Conservation (phyloP, 2,329 filamentous ascomycete species). For the Microdochium paspali region DNA sequence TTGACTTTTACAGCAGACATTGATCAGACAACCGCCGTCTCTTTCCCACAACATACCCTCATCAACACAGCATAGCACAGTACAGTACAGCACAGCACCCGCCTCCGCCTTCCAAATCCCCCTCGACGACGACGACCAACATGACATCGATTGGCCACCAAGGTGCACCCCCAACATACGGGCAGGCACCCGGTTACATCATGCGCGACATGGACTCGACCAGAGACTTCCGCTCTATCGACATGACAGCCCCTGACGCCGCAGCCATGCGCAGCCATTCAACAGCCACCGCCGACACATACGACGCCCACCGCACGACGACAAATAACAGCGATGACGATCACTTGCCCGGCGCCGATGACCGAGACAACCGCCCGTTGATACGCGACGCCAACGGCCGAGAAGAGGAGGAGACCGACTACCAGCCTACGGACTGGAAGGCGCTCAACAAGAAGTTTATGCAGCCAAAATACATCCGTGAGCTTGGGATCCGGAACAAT, state of each 20-base stretch:
- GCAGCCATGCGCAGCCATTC: neutral
- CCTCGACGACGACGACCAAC: neutral
- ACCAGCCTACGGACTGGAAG: conserved; percentile 23
- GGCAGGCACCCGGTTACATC: neutral
- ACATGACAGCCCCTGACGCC: neutral
- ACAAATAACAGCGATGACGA: neutral
- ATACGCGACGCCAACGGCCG: neutral
- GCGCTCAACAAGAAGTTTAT: conserved; percentile 14
- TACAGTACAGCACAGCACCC: too few relatives aligned
- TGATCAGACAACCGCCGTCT: neutral
- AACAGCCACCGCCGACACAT: too few relatives aligned
- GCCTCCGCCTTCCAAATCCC: neutral
- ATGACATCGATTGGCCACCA: neutral
- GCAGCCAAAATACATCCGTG: conserved; percentile 22
- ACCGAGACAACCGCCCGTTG: neutral
- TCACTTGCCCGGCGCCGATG: neutral
- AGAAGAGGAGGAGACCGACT: conserved; percentile 18
- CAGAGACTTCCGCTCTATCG: neutral
- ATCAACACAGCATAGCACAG: too few relatives aligned
- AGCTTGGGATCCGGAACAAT: conserved; percentile 3
- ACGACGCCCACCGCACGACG: neutral
- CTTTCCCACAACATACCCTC: neutral
- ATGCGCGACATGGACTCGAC: neutral
- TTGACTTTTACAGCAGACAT: too few relatives aligned
- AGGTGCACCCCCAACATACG: neutral